Conservation (phyloP, 306 rosid species). For the Ziziphus jujuba region DNA sequence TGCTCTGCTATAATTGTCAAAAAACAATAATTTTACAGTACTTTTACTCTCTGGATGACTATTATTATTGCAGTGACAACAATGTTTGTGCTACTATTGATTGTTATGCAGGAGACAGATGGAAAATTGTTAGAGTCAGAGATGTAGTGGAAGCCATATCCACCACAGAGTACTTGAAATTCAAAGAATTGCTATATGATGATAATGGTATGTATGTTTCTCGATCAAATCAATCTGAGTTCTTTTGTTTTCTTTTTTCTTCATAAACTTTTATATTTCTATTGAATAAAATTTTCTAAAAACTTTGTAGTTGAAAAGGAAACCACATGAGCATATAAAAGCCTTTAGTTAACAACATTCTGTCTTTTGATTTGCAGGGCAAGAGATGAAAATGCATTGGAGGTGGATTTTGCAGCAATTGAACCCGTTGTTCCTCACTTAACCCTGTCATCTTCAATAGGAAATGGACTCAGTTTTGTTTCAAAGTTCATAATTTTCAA, state of each 20-base stretch:
- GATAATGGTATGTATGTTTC: conserved; percentile 48
- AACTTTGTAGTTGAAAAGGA: too few relatives aligned
- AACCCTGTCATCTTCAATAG: conserved; percentile 74
- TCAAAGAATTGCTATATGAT: conserved; percentile 62
- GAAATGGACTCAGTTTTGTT: conserved; percentile 63
- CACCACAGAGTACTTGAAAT: conserved; percentile 57
- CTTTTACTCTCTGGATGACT: too few relatives aligned
- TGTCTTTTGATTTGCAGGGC: conserved; percentile 47
- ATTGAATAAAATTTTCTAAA: not conserved
- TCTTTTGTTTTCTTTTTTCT: not conserved
- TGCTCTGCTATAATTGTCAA: too few relatives aligned
- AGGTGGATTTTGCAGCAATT: conserved; percentile 80
- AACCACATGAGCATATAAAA: too few relatives aligned
- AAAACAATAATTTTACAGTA: too few relatives aligned
- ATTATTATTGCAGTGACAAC: too few relatives aligned
- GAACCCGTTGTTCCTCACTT: conserved; percentile 61
- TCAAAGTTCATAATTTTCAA: conserved; percentile 59
- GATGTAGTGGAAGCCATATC: conserved; percentile 67
- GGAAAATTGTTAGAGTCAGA: conserved; percentile 71
- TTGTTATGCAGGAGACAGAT: conserved; percentile 3
- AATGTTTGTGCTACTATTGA: too few relatives aligned
- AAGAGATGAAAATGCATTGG: conserved; percentile 75
- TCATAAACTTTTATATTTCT: not conserved
- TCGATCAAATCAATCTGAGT: not conserved
- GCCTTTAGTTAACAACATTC: not conserved